A percentile compares a stretch with the other conserved stretches of the same genome.
These are phyloP conservation scores for Umbilicus rupestris DNA, from an alignment of 164 flowering plant genomes.

Conservation along the genomic window DNA sequence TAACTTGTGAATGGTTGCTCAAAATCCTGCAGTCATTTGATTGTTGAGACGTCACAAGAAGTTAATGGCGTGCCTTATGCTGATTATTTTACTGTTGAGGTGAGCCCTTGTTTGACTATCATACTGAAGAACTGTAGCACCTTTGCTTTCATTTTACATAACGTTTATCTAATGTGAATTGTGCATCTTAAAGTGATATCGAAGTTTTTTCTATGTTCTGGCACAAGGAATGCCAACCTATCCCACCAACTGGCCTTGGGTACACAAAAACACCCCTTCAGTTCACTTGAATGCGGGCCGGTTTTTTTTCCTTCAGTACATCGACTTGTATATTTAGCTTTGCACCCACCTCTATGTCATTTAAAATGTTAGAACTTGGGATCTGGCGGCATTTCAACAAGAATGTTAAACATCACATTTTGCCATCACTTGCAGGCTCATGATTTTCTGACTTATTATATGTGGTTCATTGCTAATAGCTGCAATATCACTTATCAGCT, in stretches of 20 bases:
- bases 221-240: no score
- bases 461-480: no score
- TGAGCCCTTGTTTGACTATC: slow-evolving; percentile 10
- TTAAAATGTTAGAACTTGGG: neutral
- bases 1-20: neutral
- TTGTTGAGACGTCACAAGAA: slow-evolving; percentile 84
- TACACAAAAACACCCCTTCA: no score
- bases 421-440: no score
- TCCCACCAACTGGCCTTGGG: no score
- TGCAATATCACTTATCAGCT: neutral
- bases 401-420: neutral
- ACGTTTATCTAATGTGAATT: neutral
- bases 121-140: neutral
- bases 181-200: neutral
- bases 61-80: slow-evolving; percentile 80
- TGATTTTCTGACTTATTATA: no score
- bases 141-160: neutral
- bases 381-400: neutral
- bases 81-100: slow-evolving; percentile 89
- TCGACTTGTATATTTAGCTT: no score
- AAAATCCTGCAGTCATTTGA: slow-evolving; percentile 52
- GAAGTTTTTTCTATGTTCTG: no score
- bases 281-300: no score
- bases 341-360: no score
- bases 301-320: no score